These are phyloP conservation scores for Tulasnella sp. DNA, from an alignment of 768 basidiomycete species.

Conservation along the genomic window DNA sequence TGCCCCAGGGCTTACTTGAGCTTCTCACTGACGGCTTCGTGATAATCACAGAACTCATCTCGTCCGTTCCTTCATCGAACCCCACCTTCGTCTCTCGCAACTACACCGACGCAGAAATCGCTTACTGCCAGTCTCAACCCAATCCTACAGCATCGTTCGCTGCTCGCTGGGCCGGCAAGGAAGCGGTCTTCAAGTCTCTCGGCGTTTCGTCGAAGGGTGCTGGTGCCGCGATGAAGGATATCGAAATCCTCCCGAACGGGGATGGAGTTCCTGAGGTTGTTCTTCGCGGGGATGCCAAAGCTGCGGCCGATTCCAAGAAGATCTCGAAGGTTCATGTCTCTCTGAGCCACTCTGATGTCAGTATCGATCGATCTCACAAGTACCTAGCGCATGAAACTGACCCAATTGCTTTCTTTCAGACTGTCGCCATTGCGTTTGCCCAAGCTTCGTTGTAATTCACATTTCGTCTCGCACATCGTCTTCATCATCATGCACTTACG, in stretches of 20 bases:
- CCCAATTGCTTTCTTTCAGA: slow-evolving; percentile 33
- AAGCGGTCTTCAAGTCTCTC: slow-evolving; percentile 93
- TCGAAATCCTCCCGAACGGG: slow-evolving; percentile 75
- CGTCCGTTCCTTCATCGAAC: slow-evolving; percentile 81
- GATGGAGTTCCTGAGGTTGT: slow-evolving; percentile 69
- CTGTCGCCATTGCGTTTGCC: slow-evolving; percentile 78
- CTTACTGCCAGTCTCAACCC: slow-evolving; percentile 80
- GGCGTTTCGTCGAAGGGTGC: slow-evolving; percentile 86
- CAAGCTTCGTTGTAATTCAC: slow-evolving; percentile 40
- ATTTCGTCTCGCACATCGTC: background rate
- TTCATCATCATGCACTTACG: background rate
- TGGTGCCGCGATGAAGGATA: slow-evolving; percentile 90
- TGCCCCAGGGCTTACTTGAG: background rate
- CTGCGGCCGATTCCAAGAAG: slow-evolving; percentile 58
- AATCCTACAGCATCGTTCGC: slow-evolving; percentile 86
- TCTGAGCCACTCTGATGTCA: slow-evolving; percentile 84
- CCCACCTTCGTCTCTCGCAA: slow-evolving; percentile 80
- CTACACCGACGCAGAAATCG: slow-evolving; percentile 80
- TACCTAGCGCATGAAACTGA: background rate
- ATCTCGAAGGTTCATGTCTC: slow-evolving; percentile 70
- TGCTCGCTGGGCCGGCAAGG: slow-evolving; percentile 95
- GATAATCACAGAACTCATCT: slow-evolving; percentile 61
- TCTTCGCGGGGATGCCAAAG: slow-evolving; percentile 69
- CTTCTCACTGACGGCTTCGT: background rate
- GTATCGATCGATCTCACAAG: slow-evolving; percentile 21